These are phyloP conservation scores for Ziziphus jujuba DNA, from an alignment of 306 rosid species.

Conservation along the genomic window DNA sequence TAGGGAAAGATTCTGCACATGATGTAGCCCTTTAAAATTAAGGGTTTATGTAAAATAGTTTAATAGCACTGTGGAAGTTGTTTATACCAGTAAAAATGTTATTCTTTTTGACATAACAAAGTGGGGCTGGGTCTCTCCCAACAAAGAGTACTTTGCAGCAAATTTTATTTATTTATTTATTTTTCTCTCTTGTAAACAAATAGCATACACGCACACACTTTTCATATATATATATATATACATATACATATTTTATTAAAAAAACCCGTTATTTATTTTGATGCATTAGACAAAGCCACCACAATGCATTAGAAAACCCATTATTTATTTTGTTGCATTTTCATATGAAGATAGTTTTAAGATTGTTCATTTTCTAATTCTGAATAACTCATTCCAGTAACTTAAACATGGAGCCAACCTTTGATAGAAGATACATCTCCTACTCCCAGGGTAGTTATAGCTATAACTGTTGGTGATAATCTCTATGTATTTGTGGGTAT, in stretches of 20 bases:
- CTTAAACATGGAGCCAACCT: slow-evolving; percentile 83
- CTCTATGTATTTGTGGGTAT: slow-evolving; percentile 95
- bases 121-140: slow-evolving; percentile 39
- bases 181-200: too few species aligned
- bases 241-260: too few species aligned
- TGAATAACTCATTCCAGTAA: slow-evolving; percentile 61
- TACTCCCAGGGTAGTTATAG: slow-evolving; percentile 88
- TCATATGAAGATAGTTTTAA: slow-evolving; percentile 17
- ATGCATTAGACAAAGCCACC: too few species aligned
- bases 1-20: slow-evolving; percentile 50
- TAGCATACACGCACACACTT: too few species aligned
- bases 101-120: slow-evolving; percentile 30
- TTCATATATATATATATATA: too few species aligned
- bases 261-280: too few species aligned
- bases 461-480: slow-evolving; percentile 77
- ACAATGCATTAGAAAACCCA: too few species aligned
- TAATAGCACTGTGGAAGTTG: too few species aligned
- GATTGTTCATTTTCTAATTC: slow-evolving; percentile 23
- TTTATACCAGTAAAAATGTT: neutral
- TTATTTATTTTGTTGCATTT: slow-evolving; percentile 14
- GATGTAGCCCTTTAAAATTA: slow-evolving; percentile 34
- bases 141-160: too few species aligned
- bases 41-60: slow-evolving; percentile 16
- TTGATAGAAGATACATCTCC: slow-evolving; percentile 70
- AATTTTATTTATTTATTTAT: too few species aligned